phyloP scores from a whole-genome alignment of 768 basidiomycete species.

The Mrakia blollopis region DNA sequence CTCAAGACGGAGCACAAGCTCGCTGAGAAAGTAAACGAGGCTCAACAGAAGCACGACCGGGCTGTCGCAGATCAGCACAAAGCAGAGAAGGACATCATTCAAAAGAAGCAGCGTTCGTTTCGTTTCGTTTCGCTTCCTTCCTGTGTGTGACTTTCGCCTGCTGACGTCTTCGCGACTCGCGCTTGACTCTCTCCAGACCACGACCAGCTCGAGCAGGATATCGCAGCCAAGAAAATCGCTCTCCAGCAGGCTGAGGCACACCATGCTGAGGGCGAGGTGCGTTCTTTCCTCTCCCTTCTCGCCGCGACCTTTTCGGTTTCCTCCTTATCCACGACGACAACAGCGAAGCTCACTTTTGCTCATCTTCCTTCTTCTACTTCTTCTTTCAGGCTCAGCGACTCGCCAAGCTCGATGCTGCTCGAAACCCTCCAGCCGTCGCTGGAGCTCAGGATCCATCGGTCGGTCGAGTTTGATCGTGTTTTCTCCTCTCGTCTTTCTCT shows the following conservation, averaged over 20 bases:
- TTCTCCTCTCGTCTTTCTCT: background rate
- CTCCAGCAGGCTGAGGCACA: constrained; percentile 33
- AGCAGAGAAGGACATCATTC: constrained; percentile 17
- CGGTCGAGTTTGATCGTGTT: background rate
- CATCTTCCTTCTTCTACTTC: background rate
- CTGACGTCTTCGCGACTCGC: constrained; percentile 30
- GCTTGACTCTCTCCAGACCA: constrained; percentile 31
- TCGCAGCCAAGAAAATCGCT: constrained; percentile 37
- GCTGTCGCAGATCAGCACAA: constrained; percentile 42
- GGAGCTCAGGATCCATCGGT: background rate
- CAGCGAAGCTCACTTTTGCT: background rate
- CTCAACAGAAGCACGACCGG: constrained; percentile 54
- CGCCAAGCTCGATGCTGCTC: constrained; percentile 6
- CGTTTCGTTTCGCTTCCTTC: background rate
- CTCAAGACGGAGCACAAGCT: constrained; percentile 54
- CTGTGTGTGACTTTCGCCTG: constrained; percentile 23
- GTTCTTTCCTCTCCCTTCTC: background rate
- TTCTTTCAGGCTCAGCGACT: background rate
- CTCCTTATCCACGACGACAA: background rate
- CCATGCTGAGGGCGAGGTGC: constrained; percentile 24
- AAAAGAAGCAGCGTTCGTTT: constrained; percentile 10
- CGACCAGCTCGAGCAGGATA: constrained; percentile 35
- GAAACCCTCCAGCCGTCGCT: constrained; percentile 11
- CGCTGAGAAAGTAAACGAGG: constrained; percentile 53
- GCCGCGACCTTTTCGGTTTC: background rate